phyloP scores from a whole-genome alignment of 352 stramenopile species.

The Globisporangium echinulatum region DNA sequence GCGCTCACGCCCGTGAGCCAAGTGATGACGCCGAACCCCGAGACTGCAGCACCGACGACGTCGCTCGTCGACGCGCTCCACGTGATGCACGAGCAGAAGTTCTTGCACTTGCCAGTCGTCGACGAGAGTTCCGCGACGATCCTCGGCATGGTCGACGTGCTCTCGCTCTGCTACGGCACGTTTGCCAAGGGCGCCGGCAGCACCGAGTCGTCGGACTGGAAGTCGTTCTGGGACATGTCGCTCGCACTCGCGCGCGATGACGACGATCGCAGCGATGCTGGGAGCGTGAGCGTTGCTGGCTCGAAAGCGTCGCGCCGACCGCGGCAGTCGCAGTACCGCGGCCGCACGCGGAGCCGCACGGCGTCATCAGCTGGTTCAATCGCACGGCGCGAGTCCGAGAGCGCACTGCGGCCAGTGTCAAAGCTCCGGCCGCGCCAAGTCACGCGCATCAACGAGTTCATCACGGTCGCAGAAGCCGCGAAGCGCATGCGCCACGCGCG shows the following conservation, averaged over 20 bases:
- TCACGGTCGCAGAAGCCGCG: conserved; percentile 78
- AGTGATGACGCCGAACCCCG: conserved; percentile 96
- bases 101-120: conserved; percentile 95
- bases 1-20: conserved; percentile 85
- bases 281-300: conserved; percentile 49
- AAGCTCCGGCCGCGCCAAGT: conserved; percentile 76
- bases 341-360: conserved; percentile 32
- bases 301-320: conserved; percentile 37
- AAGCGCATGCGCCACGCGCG: conserved; percentile 77
- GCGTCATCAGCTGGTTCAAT: conserved; percentile 43
- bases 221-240: conserved; percentile 86
- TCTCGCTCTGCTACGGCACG: conserved; percentile 85
- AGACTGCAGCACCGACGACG: conserved; percentile 89
- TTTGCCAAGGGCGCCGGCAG: conserved; percentile 68
- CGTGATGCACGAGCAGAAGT: conserved; percentile 97
- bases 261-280: conserved; percentile 59
- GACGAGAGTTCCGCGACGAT: conserved; percentile 72
- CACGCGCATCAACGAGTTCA: conserved; percentile 82
- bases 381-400: conserved; percentile 47
- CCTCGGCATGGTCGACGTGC: conserved; percentile 79
- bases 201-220: conserved; percentile 72
- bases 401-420: conserved; percentile 66
- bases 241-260: conserved; percentile 69
- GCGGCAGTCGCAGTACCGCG: conserved; percentile 18
- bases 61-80: conserved; percentile 96